Evolutionary conservation across 352 stramenopile genomes (phyloP).

Genomic region (Pythium guiyangense): DNA sequence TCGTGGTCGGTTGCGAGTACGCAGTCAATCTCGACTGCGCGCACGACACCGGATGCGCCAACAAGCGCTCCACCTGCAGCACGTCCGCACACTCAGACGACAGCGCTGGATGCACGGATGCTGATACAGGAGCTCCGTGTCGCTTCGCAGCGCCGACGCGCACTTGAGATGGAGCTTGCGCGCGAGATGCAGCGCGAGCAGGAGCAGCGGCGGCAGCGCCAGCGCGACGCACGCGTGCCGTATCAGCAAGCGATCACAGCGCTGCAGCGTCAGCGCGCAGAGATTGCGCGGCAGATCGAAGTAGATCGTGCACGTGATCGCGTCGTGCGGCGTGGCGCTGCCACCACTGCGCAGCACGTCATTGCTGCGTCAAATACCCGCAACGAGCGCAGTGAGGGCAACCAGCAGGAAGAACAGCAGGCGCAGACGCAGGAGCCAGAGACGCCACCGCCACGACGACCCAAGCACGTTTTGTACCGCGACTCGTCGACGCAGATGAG

Average conservation of each 20-base stretch:
- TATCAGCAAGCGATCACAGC: constrained; percentile 34
- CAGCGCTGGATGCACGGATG: constrained; percentile 18
- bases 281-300: constrained; percentile 47
- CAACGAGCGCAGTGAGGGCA: neutral
- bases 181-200: constrained; percentile 24
- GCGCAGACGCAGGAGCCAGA: neutral
- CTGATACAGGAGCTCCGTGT: constrained; percentile 35
- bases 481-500: constrained; percentile 11
- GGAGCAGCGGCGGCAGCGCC: constrained; percentile 11
- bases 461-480: neutral
- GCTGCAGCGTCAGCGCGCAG: constrained; percentile 36
- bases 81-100: neutral
- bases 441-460: neutral
- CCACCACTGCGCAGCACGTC: neutral
- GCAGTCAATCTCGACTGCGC: constrained; percentile 9
- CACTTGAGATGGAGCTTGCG: constrained; percentile 34
- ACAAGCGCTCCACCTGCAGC: neutral
- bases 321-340: neutral
- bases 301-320: constrained; percentile 10
- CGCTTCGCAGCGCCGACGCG: constrained; percentile 22
- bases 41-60: neutral
- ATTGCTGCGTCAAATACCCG: neutral
- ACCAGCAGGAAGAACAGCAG: neutral
- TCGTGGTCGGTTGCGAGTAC: constrained; percentile 8
- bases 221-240: constrained; percentile 3